These are phyloP conservation scores for Apiospora phragmitis DNA, from an alignment of 2,329 filamentous ascomycete species.

Conservation along the genomic window DNA sequence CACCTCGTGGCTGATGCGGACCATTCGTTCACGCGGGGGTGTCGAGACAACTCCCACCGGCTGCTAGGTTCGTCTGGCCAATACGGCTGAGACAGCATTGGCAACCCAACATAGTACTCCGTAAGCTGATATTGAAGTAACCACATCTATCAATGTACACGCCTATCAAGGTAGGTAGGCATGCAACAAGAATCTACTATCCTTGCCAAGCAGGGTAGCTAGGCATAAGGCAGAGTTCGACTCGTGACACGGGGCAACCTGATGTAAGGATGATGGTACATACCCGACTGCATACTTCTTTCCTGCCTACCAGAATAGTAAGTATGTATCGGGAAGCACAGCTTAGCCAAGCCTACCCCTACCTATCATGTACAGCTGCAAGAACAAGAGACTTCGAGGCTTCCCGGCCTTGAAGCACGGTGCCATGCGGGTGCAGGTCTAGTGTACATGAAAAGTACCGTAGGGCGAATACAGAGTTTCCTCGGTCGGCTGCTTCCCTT, in stretches of 20 bases:
- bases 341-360: not conserved
- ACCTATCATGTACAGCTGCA: not conserved
- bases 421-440: not conserved
- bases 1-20: not conserved
- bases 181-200: not conserved
- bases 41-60: not conserved
- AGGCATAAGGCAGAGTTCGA: not conserved
- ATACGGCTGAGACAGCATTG: not conserved
- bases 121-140: not conserved
- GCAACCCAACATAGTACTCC: too few relatives aligned
- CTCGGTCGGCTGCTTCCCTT: conserved; percentile 5
- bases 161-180: not conserved
- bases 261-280: conserved; percentile 6
- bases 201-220: not conserved
- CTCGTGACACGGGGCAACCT: not conserved
- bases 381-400: not conserved
- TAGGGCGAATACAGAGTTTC: conserved; percentile 7
- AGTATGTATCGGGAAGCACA: not conserved
- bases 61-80: not conserved
- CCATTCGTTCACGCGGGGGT: not conserved
- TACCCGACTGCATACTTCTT: not conserved
- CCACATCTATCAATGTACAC: not conserved
- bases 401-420: not conserved
- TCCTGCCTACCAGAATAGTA: not conserved
- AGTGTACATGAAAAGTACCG: conserved; percentile 5